These are phyloP conservation scores for Paramecium caudatum DNA, from an alignment of 73 alveolate species.

Conservation along the genomic window DNA sequence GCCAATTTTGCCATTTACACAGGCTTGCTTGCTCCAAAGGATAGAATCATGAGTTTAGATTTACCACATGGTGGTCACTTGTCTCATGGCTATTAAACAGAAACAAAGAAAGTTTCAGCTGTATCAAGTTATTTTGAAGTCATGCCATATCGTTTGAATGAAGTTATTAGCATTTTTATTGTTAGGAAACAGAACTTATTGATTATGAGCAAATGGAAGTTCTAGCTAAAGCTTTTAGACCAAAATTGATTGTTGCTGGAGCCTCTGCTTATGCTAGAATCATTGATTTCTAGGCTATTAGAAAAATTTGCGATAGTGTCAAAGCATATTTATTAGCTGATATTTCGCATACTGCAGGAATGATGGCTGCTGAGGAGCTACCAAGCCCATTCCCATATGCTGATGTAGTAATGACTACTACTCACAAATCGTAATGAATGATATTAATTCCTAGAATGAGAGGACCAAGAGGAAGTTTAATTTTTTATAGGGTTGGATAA, in stretches of 20 bases:
- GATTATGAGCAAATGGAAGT: constrained; percentile 93
- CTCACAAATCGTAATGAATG: constrained; percentile 87
- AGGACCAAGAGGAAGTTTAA: constrained; percentile 97
- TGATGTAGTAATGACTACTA: constrained; percentile 96
- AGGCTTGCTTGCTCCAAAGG: constrained; percentile 93
- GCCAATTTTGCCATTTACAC: constrained; percentile 97
- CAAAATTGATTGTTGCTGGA: constrained; percentile 95
- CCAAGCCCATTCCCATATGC: constrained; percentile 94
- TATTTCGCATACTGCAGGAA: constrained; percentile 97
- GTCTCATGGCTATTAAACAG: constrained; percentile 96
- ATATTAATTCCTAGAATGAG: constrained; percentile 78
- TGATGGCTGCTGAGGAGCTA: constrained; percentile 89
- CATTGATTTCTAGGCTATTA: constrained; percentile 87
- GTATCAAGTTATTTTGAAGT: constrained; percentile 92
- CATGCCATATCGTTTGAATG: constrained; percentile 89
- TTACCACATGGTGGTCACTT: constrained; percentile 98
- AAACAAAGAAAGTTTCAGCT: constrained; percentile 90
- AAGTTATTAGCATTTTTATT: constrained; percentile 40
- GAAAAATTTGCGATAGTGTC: constrained; percentile 87
- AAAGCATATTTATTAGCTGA: constrained; percentile 95
- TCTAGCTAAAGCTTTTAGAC: constrained; percentile 91
- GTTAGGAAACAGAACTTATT: constrained; percentile 86
- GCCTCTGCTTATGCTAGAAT: constrained; percentile 95
- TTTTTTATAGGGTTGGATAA: constrained; percentile 86
- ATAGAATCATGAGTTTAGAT: constrained; percentile 90